Evolutionary conservation across 2,329 filamentous ascomycete genomes (phyloP).

Genomic region (Triangularia verruculosa): DNA sequence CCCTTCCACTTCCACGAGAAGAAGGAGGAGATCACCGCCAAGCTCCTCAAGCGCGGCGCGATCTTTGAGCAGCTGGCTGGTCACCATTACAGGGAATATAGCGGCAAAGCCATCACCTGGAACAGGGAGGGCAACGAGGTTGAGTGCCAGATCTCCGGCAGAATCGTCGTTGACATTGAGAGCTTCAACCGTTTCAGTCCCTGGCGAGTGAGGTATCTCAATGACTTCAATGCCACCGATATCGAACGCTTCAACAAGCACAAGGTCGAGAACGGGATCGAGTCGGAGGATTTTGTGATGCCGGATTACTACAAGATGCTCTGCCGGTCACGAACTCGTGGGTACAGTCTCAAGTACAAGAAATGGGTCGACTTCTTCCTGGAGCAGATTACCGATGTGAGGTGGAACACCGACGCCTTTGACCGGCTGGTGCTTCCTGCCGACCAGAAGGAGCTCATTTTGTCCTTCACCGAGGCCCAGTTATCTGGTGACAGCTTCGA

Average conservation of each 20-base stretch:
- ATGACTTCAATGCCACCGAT: constrained; percentile 36
- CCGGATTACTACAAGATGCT: constrained; percentile 36
- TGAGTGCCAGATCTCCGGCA: constrained; percentile 34
- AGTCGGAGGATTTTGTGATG: constrained; percentile 26
- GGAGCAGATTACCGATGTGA: constrained; percentile 42
- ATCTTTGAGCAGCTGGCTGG: constrained; percentile 46
- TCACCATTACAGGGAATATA: constrained; percentile 47
- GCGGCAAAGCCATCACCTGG: constrained; percentile 38
- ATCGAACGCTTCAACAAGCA: constrained; percentile 31
- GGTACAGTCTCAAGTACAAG: constrained; percentile 49
- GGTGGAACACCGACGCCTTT: constrained; percentile 50
- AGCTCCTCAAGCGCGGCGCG: constrained; percentile 41
- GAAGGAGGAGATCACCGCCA: constrained; percentile 33
- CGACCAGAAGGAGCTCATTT: constrained; percentile 50
- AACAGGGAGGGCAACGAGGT: constrained; percentile 35
- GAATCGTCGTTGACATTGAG: constrained; percentile 40
- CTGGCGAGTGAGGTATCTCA: constrained; percentile 31
- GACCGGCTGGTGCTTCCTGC: constrained; percentile 46
- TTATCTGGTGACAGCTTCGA: constrained; percentile 44
- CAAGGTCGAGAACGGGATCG: constrained; percentile 23
- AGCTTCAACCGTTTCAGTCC: constrained; percentile 38
- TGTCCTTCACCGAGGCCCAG: constrained; percentile 49
- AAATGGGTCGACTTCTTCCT: constrained; percentile 50
- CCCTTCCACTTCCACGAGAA: constrained; percentile 45
- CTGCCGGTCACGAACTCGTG: constrained; percentile 37